Conservation (phyloP, 257 asterid species). For the Vinca minor region DNA sequence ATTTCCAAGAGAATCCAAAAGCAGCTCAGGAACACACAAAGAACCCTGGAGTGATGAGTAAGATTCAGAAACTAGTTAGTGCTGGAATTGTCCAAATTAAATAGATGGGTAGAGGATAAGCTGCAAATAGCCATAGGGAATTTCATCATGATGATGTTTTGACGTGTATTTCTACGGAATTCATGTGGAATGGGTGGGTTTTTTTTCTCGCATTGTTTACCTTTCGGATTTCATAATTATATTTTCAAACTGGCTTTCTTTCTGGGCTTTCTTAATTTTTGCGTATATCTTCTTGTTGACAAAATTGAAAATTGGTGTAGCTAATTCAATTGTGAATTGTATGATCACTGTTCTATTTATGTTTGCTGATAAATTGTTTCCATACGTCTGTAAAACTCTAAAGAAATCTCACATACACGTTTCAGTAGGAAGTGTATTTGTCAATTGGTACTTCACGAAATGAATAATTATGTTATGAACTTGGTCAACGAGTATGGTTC, state of each 20-base stretch:
- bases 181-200: neutral
- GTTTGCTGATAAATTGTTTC: too few species aligned
- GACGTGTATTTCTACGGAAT: neutral
- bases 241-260: too few species aligned
- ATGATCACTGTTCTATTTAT: too few species aligned
- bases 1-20: slow-evolving; percentile 75
- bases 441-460: too few species aligned
- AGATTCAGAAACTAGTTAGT: slow-evolving; percentile 76
- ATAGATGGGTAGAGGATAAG: slow-evolving; percentile 12
- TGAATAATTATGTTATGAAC: too few species aligned
- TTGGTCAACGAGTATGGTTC: too few species aligned
- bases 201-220: too few species aligned
- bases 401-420: too few species aligned
- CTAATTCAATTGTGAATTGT: neutral
- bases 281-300: too few species aligned
- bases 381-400: too few species aligned
- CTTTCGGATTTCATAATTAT: neutral
- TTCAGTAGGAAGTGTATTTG: too few species aligned
- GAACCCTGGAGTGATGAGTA: slow-evolving; percentile 84
- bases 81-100: slow-evolving; percentile 82
- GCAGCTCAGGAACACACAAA: slow-evolving; percentile 80
- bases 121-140: neutral
- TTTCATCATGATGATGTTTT: neutral
- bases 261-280: neutral
- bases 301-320: neutral